These are phyloP conservation scores for Asparagopsis taxiformis DNA, from an alignment of 31 red algal genomes.

Conservation along the genomic window DNA sequence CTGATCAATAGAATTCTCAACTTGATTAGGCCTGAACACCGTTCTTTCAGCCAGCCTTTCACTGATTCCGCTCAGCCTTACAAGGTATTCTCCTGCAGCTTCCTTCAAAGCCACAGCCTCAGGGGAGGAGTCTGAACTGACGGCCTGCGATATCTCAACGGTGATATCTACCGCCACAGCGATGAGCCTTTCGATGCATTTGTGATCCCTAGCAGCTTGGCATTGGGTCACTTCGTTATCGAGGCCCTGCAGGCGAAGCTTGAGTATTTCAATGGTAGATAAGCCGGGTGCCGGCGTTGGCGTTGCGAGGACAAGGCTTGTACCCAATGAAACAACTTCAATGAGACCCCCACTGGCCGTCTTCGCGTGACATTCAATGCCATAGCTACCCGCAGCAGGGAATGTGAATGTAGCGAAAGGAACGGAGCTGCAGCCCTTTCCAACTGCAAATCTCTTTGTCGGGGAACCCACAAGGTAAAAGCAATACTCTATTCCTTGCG, in stretches of 20 bases:
- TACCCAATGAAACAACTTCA: conserved; percentile 20
- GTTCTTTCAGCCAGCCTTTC: conserved; percentile 32
- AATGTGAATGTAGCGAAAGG: conserved; percentile 37
- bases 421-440: conserved; percentile 51
- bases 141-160: not conserved
- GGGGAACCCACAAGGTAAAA: conserved; percentile 20
- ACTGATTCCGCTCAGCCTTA: conserved; percentile 31
- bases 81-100: conserved; percentile 15
- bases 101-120: conserved; percentile 28
- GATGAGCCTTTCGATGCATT: conserved; percentile 27
- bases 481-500: conserved; percentile 46
- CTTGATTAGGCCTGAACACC: conserved; percentile 46
- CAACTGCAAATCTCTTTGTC: conserved; percentile 26
- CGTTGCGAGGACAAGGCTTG: conserved; percentile 2
- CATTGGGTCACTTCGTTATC: conserved; percentile 20
- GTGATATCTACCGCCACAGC: conserved; percentile 17
- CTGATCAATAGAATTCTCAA: conserved; percentile 33
- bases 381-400: conserved; percentile 22
- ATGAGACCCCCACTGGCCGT: conserved; percentile 18
- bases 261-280: conserved; percentile 20
- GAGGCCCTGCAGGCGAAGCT: conserved; percentile 9
- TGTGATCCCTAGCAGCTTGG: conserved; percentile 37
- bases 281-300: conserved; percentile 15
- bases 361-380: conserved; percentile 34
- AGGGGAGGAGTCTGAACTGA: conserved; percentile 24